Base-by-base conservation (phyloP, 2,329 filamentous ascomycete genomes). In the Pseudopithomyces chartarum region DNA sequence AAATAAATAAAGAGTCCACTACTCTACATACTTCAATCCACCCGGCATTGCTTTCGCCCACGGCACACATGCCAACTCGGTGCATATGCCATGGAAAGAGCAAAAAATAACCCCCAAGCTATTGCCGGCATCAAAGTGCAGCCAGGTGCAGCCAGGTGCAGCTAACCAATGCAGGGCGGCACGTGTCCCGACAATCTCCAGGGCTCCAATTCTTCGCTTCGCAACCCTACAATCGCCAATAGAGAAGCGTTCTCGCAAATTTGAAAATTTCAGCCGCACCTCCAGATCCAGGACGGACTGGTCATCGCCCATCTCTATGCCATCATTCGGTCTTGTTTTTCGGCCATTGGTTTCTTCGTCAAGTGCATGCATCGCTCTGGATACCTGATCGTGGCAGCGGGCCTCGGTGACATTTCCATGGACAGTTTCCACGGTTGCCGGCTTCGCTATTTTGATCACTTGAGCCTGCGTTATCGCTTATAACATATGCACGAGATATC, bases 401-500 rank as follows among this genome's bases (percentile, higher is more conserved):
- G 26, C 4, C 26, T 29, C 26, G 26, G 5, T 29, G 26, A 29
- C 26, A 29, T n/a, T n/a, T n/a, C n/a, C 32, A 34, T 34, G 13
- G 32, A 13, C 5, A 13, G 12, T 38, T 5, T 38, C n/a, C 34
- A 38, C n/a, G 3, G 13, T 38, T 4, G 34, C n/a, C 13, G n/a
- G 34, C 34, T 13, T 38, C 34, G 13, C 34, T 5, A 13, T n/a
- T 38, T 12, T 13, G 4, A 29, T 23, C 20, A 50, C 34, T 22
- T 15, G 33, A 40, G n/a, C 13, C 22, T 26, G 34, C 47, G 47
- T 36, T 32, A 38, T 36, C 49, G 23, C 32, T 53, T 58, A 58
- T 34, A 60, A 60, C 59, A 19, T 60, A 63, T 65, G 63, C 63
- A 65, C 52, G 52, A 59, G 52, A 62, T 65, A 65, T 65, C 61